Base-by-base conservation (phyloP, 306 rosid species). In the Prunus mume region DNA sequence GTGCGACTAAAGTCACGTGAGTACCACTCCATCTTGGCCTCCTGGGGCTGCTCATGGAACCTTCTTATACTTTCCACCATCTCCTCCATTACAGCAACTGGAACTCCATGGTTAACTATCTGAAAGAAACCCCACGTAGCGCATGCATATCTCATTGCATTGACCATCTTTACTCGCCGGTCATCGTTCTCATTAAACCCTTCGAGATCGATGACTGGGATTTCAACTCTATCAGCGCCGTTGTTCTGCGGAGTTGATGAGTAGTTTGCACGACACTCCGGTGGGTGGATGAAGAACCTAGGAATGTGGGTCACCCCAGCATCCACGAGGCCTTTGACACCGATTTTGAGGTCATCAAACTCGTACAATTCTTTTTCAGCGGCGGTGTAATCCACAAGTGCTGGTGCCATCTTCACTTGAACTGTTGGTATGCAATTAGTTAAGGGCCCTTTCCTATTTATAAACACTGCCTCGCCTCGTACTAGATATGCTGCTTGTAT, bases 241-340 rank as follows among this genome's bases (percentile, higher is more conserved):
- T 20, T 56, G 0, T 56, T 56, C 61, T 56, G 61, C 9, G 43
- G 43, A 38, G 61, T 4, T n/a, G 25, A 56, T 38, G 2, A 38
- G 43, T 20, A 6, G 14, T 67, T 45, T 61, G 46, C 62, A 13
- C 78, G 50, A n/a, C 78, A 80, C 63, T 87, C 91, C 13, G 81
- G 86, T 0, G 92, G 89, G 67, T 84, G 83, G 57, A 90, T 75
- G 84, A 90, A 90, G 86, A 90, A 65, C 7, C 77, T 15, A 2
- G 95, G 90, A 34, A 90, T 79, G 32, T 84, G 75, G 18, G 74
- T 15, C 55, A 90, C 65, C 13, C 90, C 91, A 12, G 96, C 75
- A 56, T 90, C 96, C 0, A 83, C 52, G 3, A 90, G 82, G n/a
- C 92, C 96, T 78, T 88, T 90, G 11, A 88, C 96, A 20, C 96